Base-by-base conservation (phyloP, 768 basidiomycete species). In the Pleurotus tuoliensis region DNA sequence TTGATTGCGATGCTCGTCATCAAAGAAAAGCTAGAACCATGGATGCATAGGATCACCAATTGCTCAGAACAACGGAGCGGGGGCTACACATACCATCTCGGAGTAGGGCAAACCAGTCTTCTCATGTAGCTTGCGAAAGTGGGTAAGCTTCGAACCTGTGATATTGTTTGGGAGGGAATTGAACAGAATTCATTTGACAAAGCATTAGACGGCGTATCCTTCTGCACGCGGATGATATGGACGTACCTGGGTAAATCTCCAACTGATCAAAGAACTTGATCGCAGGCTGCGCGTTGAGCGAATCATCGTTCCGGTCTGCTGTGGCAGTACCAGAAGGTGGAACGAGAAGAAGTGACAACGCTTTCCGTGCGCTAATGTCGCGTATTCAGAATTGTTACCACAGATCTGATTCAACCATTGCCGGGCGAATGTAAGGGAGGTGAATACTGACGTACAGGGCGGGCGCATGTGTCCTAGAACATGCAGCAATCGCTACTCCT, bases 71-170 rank as follows among this genome's bases (percentile, higher is more conserved):
- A 8, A 9, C 7, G 3, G 30, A 30, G 30, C 30, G 30, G 9
- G 30, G 6, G 7, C 27, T 24, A 0, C 6, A 47, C 75, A 18
- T 45, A 87, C 89, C 91, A 94, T 94, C 59, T 92, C 84, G 6
- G 80, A 78, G 63, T 90, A 93, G 0, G 89, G 82, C 49, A 94
- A 82, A 2, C 85, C 86, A 0, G 91, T 93, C 62, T 82, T 79
- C 47, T 81, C 72, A 65, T 92, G 87, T 20, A 94, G 64, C 46
- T 80, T 77, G 66, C 81, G 84, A 74, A 95, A 95, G 65, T 94
- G 92, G 3, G 79, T 78, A 15, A 92, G 72, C 72, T 95, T 94
- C 20, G 91, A 91, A 13, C 88, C 87, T 85, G 62, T 30, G 15
- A 43, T n/a, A n/a, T 12, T 30, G 11, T 50, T 40, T 40, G 39